Conservation (phyloP, 768 basidiomycete genomes). For the Mycena floridula region DNA sequence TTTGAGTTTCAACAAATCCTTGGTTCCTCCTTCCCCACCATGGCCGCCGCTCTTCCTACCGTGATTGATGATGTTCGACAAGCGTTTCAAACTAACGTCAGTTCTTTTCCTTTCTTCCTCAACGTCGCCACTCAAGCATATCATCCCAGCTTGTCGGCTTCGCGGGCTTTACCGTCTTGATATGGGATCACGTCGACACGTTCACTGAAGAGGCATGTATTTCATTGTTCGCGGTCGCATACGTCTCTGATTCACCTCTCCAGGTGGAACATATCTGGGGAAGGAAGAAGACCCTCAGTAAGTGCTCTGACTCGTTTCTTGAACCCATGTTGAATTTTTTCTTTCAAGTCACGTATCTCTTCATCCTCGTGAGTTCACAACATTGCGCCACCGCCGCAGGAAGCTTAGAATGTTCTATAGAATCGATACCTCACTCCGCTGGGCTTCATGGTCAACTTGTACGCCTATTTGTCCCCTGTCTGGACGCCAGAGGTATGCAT, state of each 20-base stretch:
- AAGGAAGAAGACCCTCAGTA: background rate
- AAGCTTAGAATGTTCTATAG: slow-evolving; percentile 18
- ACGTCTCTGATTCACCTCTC: background rate
- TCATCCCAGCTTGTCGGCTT: background rate
- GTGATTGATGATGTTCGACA: too few relatives aligned
- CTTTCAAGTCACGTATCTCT: background rate
- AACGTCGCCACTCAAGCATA: too few relatives aligned
- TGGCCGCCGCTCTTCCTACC: too few relatives aligned
- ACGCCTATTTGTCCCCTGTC: slow-evolving; percentile 13
- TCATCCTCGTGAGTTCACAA: background rate
- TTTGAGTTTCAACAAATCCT: too few relatives aligned
- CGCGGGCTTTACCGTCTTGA: background rate
- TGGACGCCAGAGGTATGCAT: slow-evolving; percentile 14
- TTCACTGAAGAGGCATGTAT: background rate
- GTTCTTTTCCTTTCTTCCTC: too few relatives aligned
- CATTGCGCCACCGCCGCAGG: too few relatives aligned
- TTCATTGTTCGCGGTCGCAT: background rate
- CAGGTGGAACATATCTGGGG: background rate
- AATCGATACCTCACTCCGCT: slow-evolving; percentile 41
- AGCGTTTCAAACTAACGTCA: too few relatives aligned
- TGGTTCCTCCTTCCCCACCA: too few relatives aligned
- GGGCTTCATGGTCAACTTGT: slow-evolving; percentile 36
- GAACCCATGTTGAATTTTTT: background rate
- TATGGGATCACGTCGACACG: background rate
- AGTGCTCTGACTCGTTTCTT: background rate